These are phyloP conservation scores for Salvia hispanica DNA, from an alignment of 257 asterid genomes.

Conservation along the genomic window DNA sequence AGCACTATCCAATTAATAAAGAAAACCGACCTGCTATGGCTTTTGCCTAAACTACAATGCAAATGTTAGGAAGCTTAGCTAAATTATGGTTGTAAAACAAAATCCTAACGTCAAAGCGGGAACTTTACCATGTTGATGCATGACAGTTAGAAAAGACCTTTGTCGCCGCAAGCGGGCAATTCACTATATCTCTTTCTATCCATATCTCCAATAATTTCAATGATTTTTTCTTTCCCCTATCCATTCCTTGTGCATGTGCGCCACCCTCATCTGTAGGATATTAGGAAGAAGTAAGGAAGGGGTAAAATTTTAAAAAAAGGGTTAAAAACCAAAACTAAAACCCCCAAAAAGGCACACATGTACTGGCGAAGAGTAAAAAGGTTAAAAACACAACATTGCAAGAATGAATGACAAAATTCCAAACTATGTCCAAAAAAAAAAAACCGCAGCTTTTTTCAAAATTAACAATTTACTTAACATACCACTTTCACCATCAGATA, in stretches of 20 bases:
- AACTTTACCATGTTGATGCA: conserved; percentile 35
- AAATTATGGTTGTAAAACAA: conserved; percentile 54
- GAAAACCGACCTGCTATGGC: conserved; percentile 36
- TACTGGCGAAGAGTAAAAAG: too few relatives aligned
- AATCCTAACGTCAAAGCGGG: conserved; percentile 40
- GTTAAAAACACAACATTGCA: neutral
- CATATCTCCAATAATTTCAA: conserved; percentile 3
- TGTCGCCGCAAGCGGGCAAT: conserved; percentile 26
- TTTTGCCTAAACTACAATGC: conserved; percentile 47
- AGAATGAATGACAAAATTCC: neutral
- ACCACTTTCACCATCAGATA: conserved; percentile 91
- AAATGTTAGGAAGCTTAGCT: conserved; percentile 34
- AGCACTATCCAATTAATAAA: conserved; percentile 30
- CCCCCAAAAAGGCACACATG: neutral
- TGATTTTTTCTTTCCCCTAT: conserved; percentile 47
- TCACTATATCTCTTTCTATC: conserved; percentile 31
- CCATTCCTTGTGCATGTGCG: conserved; percentile 70
- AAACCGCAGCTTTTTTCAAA: neutral
- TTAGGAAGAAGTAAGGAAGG: neutral
- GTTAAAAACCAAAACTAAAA: neutral
- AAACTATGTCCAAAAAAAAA: neutral
- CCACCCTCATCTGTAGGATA: conserved; percentile 63
- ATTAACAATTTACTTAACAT: neutral
- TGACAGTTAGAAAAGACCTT: conserved; percentile 32
- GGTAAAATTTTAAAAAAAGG: too few relatives aligned